Base-by-base conservation (phyloP, 1,284 basidiomycete species). In the Leccinum subspadiceum region DNA sequence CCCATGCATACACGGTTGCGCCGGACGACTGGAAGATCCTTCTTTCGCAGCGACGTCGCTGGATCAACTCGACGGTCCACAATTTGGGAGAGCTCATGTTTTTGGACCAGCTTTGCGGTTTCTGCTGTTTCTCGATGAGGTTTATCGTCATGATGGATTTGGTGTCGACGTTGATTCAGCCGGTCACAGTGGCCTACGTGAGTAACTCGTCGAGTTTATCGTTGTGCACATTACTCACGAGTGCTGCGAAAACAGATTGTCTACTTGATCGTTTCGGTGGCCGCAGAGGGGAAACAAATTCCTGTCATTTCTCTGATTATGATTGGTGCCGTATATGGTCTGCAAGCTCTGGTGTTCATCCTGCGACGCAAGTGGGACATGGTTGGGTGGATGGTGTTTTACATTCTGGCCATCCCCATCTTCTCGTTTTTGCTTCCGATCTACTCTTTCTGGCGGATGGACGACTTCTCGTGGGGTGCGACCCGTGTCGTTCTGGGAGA, bases 51-150 rank as follows among this genome's bases (percentile, higher is more conserved):
- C 89, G 96, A 79, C 91, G 96, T 79, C 90, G 95, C 69, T 99
- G 97, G 97, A 99, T 99, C 79, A 99, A 99, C 79, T 98, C 95
- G 41, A 99, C 96, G 0, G 89, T 99, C 35, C 96, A 99, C 80
- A 99, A 99, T 75, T 79, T 99, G 62, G 92, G 88, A 54, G 97
- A 98, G 75, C 82, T 99, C 41, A 80, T 98, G 63, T 94, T 94
- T 79, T 79, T 98, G 69, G 93, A 96, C 51, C 90, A 95, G 65
- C 88, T 98, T 63, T 98, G 94, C 70, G 94, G 96, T 62, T 96
- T 97, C 85, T 98, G 95, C 70, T 92, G 93, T 79, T 97, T 99
- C 84, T 98, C 94, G 3, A 98, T 99, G 96, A 87, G 96, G 24
- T 99, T 98, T 75, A 82, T 99, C 49, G 96, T 98, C 68, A 94